phyloP scores from a whole-genome alignment of 306 rosid genomes.

The Vigna angularis region DNA sequence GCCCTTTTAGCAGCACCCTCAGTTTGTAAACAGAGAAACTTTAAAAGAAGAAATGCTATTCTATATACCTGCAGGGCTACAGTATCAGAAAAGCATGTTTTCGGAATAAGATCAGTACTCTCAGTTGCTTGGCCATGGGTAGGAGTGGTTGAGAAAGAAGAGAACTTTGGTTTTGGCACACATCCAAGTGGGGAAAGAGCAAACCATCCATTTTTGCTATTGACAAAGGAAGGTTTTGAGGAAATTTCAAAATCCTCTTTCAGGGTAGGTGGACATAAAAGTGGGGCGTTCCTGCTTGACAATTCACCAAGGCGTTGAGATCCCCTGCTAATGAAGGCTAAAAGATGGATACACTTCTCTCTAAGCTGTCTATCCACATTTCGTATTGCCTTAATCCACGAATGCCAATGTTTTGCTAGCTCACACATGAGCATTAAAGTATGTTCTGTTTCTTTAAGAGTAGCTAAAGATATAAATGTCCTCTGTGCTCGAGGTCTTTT shows the following conservation, averaged over 20 bases:
- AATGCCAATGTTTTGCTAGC: conserved; percentile 80
- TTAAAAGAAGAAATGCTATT: conserved; percentile 75
- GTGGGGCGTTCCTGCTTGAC: conserved; percentile 59
- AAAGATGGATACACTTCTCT: conserved; percentile 92
- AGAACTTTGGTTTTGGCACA: conserved; percentile 59
- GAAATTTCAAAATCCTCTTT: conserved; percentile 79
- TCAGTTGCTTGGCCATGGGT: conserved; percentile 59
- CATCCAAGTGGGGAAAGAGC: conserved; percentile 80
- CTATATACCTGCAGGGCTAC: conserved; percentile 80
- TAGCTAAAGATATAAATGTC: conserved; percentile 64
- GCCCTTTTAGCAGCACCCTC: conserved; percentile 93
- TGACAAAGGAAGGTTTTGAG: conserved; percentile 72
- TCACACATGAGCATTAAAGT: conserved; percentile 86
- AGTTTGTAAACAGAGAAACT: conserved; percentile 90
- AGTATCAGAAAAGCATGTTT: conserved; percentile 73
- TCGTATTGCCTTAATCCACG: conserved; percentile 81
- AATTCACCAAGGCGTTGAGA: conserved; percentile 70
- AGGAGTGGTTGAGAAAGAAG: conserved; percentile 59
- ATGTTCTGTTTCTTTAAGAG: conserved; percentile 83
- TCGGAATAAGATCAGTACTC: conserved; percentile 51
- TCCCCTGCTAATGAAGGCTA: conserved; percentile 90
- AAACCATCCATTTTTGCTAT: conserved; percentile 88
- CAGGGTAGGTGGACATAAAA: conserved; percentile 74
- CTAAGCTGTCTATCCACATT: conserved; percentile 76
- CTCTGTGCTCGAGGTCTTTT: conserved; percentile 78